phyloP scores from a whole-genome alignment of 371 early-diverging fungal genomes.

The Chytridium lagenaria region DNA sequence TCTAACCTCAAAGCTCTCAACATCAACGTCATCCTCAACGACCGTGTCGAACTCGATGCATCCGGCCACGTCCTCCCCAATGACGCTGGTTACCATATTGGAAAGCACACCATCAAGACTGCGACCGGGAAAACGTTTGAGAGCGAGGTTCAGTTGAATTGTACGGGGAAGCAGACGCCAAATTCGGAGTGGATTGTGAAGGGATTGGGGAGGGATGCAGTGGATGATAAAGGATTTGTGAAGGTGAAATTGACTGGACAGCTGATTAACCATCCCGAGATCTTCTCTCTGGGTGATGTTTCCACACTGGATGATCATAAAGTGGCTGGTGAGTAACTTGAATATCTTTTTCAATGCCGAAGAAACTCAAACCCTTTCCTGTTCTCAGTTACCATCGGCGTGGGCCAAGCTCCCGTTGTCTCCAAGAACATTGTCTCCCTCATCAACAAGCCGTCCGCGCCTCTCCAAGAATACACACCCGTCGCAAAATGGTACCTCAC shows the following conservation, averaged over 20 bases:
- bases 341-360: too few relatives aligned
- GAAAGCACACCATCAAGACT: slow-evolving; percentile 20
- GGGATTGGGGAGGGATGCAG: slow-evolving; percentile 14
- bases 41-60: slow-evolving; percentile 48
- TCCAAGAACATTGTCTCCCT: too few relatives aligned
- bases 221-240: slow-evolving; percentile 32
- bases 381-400: too few relatives aligned
- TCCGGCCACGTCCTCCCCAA: slow-evolving; percentile 38
- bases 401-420: too few relatives aligned
- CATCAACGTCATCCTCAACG: slow-evolving; percentile 67
- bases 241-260: slow-evolving; percentile 30
- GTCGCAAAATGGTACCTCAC: too few relatives aligned
- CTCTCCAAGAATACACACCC: too few relatives aligned
- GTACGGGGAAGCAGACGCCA: slow-evolving; percentile 23
- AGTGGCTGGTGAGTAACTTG: slow-evolving; percentile 17
- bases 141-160: slow-evolving; percentile 29
- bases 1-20: slow-evolving; percentile 50
- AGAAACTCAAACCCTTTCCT: too few relatives aligned
- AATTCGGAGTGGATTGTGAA: slow-evolving; percentile 23
- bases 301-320: slow-evolving; percentile 20
- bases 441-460: too few relatives aligned
- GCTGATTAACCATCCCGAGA: slow-evolving; percentile 21
- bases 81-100: slow-evolving; percentile 19
- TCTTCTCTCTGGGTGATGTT: slow-evolving; percentile 39
- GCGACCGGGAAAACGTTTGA: slow-evolving; percentile 18